Evolutionary conservation across 2,329 filamentous ascomycete species (phyloP).

Genomic region (Pseudocercospora ulei): DNA sequence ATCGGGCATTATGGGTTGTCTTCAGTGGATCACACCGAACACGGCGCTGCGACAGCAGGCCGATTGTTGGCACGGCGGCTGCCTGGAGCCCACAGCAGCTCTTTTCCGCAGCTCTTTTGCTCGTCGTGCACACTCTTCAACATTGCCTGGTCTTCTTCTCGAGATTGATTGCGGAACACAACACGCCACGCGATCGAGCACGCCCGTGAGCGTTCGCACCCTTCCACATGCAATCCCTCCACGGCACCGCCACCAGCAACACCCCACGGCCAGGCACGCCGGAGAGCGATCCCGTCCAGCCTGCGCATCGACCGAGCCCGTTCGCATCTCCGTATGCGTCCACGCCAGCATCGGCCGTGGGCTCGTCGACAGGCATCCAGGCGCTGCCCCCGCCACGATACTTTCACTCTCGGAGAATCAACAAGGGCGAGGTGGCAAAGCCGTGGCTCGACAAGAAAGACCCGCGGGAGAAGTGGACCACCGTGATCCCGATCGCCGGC

Average conservation of each 20-base stretch:
- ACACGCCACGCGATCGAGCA: background rate
- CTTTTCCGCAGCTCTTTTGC: constrained; percentile 7
- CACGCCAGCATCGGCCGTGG: constrained; percentile 38
- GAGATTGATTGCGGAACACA: background rate
- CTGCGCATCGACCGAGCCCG: constrained; percentile 28
- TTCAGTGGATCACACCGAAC: constrained; percentile 11
- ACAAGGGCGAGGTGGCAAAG: constrained; percentile 63
- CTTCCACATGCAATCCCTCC: constrained; percentile 26
- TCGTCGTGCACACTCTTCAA: background rate
- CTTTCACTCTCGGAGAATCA: constrained; percentile 64
- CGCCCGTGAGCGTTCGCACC: constrained; percentile 2
- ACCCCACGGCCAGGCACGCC: constrained; percentile 37
- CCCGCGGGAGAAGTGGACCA: constrained; percentile 76
- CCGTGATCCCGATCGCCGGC: constrained; percentile 65
- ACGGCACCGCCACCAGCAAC: constrained; percentile 29
- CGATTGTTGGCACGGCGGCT: constrained; percentile 9
- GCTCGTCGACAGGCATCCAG: constrained; percentile 37
- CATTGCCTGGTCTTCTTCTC: background rate
- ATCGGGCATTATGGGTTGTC: constrained; percentile 9
- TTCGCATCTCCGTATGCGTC: constrained; percentile 39
- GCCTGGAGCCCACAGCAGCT: constrained; percentile 5
- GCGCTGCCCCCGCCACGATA: constrained; percentile 39
- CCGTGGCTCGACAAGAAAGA: constrained; percentile 67
- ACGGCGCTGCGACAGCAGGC: constrained; percentile 7
- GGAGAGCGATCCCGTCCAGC: constrained; percentile 31